Conservation (phyloP, 1,284 basidiomycete genomes). For the Leccinum angustisporum region DNA sequence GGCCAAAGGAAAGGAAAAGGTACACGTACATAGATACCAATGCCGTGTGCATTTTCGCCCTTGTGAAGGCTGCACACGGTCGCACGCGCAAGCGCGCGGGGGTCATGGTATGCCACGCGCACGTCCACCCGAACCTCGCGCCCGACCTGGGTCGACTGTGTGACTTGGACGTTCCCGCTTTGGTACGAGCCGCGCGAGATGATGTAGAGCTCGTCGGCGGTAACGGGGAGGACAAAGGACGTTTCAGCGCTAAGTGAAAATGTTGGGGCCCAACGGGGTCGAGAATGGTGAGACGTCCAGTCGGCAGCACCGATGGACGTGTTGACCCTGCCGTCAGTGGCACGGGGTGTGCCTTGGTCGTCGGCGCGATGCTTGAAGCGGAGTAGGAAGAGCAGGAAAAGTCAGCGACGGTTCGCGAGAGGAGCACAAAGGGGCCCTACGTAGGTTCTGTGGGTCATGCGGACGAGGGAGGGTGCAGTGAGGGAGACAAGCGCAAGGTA, state of each 20-base stretch:
- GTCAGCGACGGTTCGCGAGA: not conserved
- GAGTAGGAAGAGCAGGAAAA: not conserved
- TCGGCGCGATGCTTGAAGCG: not conserved
- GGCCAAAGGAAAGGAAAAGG: not conserved
- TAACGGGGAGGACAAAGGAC: slow-evolving; percentile 37
- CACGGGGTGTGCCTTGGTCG: not conserved
- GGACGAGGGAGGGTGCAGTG: slow-evolving; percentile 1
- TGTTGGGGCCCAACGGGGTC: slow-evolving; percentile 21
- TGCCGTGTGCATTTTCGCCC: slow-evolving; percentile 33
- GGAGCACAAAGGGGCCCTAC: slow-evolving; percentile 5
- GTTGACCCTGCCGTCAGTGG: slow-evolving; percentile 18
- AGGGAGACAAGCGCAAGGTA: slow-evolving; percentile 18
- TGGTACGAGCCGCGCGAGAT: slow-evolving; percentile 36
- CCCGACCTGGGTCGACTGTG: slow-evolving; percentile 18
- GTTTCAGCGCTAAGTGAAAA: slow-evolving; percentile 23
- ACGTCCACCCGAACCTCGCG: slow-evolving; percentile 34
- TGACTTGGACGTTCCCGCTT: slow-evolving; percentile 31
- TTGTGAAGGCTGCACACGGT: slow-evolving; percentile 36
- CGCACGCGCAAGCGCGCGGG: slow-evolving; percentile 29
- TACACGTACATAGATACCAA: slow-evolving; percentile 41
- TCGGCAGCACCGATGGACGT: slow-evolving; percentile 5
- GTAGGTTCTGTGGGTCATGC: slow-evolving; percentile 14
- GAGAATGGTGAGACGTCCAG: not conserved
- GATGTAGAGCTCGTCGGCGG: slow-evolving; percentile 36
- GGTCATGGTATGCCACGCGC: slow-evolving; percentile 31